Base-by-base conservation (phyloP, 495 filamentous ascomycete genomes). In the Aspergillus incahuasiensis region DNA sequence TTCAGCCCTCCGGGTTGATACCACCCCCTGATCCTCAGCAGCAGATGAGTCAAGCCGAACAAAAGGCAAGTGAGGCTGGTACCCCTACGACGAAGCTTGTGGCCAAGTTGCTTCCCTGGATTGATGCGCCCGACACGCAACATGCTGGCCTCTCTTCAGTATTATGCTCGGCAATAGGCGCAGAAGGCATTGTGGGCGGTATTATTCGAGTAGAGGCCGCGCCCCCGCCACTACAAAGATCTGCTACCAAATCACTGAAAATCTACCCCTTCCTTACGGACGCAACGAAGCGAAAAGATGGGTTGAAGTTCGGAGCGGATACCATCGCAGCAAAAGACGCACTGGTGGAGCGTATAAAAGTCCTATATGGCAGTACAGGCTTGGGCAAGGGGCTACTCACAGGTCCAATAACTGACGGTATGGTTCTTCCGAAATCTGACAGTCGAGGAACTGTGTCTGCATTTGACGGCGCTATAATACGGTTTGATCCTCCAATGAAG, bases 331-430 rank as follows among this genome's bases (percentile, higher is more conserved):
- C 91, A 59, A 74, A 81, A 42, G 85, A 91, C 67, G 85, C 88
- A 57, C 77, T 86, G 39, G 73, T 77, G 2, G 79, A 67, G 69
- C 76, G 63, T 68, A 77, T 69, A 67, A 79, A 51, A 77, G 79
- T 74, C 11, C 66, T 75, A 0, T 74, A 75, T 55, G 73, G 71
- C 18, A 71, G 61, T 47, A 62, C 68, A 54, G 72, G 70, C 4
- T 68, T 71, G 0, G 71, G 71, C 12, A 52, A 66, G 44, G 82
- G 84, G 1, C 66, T 96, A 32, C 74, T 97, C n/a, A 81, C 88
- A 16, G 92, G 94, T 0, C 90, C 94, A 3, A 62, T 98, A 24
- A 97, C 92, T 0, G 88, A 97, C 71, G 91, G 94, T 6, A 87
- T 92, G 71, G 61, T 95, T 25, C 69, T 98, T 22, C 79, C 82